phyloP scores from a whole-genome alignment of 495 filamentous ascomycete genomes.

The Diplogelasinospora grovesii region DNA sequence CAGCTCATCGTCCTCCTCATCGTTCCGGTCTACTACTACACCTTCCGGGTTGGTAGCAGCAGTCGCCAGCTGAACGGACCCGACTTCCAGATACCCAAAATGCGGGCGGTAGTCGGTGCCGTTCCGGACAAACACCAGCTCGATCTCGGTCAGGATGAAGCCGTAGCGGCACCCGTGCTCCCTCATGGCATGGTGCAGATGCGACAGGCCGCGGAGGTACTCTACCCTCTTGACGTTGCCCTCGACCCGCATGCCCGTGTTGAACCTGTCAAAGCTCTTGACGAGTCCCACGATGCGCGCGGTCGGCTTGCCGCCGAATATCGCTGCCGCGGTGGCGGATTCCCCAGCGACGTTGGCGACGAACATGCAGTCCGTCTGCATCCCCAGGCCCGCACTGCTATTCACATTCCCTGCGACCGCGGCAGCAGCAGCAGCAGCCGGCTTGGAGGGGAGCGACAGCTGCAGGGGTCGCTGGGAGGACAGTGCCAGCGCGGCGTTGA shows the following conservation, averaged over 20 bases:
- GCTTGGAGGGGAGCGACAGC: conserved; percentile 49
- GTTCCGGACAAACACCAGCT: conserved; percentile 82
- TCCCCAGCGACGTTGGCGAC: conserved; percentile 55
- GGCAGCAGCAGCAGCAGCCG: conserved; percentile 43
- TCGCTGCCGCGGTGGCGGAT: conserved; percentile 42
- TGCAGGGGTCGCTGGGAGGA: conserved; percentile 56
- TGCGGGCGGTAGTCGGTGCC: conserved; percentile 66
- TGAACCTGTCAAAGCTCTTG: conserved; percentile 87
- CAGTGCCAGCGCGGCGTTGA: conserved; percentile 69
- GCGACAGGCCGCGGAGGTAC: conserved; percentile 76
- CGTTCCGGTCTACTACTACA: not conserved
- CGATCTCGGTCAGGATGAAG: conserved; percentile 92
- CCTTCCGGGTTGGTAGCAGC: conserved; percentile 21
- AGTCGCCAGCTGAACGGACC: conserved; percentile 48
- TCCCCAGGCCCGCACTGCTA: conserved; percentile 55
- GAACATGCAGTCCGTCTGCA: conserved; percentile 63
- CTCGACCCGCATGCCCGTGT: conserved; percentile 85
- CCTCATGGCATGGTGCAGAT: conserved; percentile 83
- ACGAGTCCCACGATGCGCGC: conserved; percentile 81
- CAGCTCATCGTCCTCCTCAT: conserved; percentile 34
- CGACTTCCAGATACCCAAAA: conserved; percentile 79
- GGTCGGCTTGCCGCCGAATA: conserved; percentile 63
- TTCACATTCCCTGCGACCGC: no score
- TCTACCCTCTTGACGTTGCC: conserved; percentile 71
- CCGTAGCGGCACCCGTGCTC: conserved; percentile 88